These are phyloP conservation scores for Scutellaria baicalensis DNA, from an alignment of 257 asterid species.

Conservation along the genomic window DNA sequence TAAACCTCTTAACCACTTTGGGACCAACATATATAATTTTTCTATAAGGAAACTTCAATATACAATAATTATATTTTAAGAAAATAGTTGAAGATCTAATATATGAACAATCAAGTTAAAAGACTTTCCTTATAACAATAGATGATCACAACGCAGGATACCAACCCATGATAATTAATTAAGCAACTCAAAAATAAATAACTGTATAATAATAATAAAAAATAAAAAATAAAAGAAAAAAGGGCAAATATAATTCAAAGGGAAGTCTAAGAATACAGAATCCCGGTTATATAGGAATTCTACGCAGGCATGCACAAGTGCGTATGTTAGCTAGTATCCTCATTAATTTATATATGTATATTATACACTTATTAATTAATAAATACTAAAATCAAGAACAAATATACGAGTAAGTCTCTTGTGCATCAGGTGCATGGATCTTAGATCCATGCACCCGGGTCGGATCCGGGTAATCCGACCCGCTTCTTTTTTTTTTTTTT, in stretches of 20 bases:
- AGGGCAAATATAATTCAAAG: neutral
- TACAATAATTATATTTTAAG: slow-evolving; percentile 6
- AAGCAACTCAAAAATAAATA: neutral
- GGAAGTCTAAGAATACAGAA: slow-evolving; percentile 5
- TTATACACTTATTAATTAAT: no score
- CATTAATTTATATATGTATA: no score
- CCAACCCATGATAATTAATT: neutral
- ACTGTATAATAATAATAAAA: neutral
- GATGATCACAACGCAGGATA: neutral
- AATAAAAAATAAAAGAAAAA: neutral
- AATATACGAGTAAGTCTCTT: no score
- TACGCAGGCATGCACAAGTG: no score
- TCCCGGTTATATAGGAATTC: slow-evolving; percentile 10
- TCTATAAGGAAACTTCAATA: neutral
- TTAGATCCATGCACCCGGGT: no score
- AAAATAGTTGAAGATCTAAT: slow-evolving; percentile 13
- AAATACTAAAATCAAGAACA: no score
- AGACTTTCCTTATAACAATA: slow-evolving; percentile 10
- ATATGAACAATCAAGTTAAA: neutral
- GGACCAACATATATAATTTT: no score
- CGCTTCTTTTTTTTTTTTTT: no score
- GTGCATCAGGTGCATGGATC: no score
- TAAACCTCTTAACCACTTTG: no score
- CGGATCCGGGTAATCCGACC: no score
- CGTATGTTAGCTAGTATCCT: no score